Base-by-base conservation (phyloP, 441 rosid species). In the Populus tomentosa region DNA sequence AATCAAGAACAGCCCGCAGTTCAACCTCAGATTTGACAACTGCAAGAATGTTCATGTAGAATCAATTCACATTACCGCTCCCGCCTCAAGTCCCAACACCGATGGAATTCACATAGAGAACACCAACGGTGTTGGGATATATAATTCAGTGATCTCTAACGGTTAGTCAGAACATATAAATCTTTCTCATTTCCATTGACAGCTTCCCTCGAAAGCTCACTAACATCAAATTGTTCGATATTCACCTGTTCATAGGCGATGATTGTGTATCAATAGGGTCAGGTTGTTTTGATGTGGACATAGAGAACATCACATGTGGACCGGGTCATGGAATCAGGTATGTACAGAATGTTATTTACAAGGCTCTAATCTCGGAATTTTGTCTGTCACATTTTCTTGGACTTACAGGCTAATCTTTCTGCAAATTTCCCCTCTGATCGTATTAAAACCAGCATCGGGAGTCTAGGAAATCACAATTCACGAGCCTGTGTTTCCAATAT, bases 251-350 rank as follows among this genome's bases (percentile, higher is more conserved):
- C 11, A 81, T 88, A 40, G 95, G 90, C 71, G 92, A 91, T 62
- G 90, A 89, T 42, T 89, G 95, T 56, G 76, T 88, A 33, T 91
- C 95, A 11, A 86, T 88, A 5, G 95, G 97, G 10, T 78, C 96
- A 42, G 97, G 97, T 50, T 92, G 94, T 73, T 81, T 83, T 73
- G 83, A 88, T 35, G 92, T 95, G n/a, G 92, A 91, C 81, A 88
- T 95, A 26, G 72, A 81, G 71, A 92, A 91, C 83, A 81, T 90
- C 24, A 91, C 94, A 46, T 95, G 98, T 59, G 97, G 97, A 67
- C 99, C 94, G 50, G 85, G 98, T 71, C 99, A 95, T 70, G 99
- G 95, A 80, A 92, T 95, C 76, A 90, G 95, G 98, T 92, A 80
- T 18, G 30, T n/a, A 5, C 42, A 6, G 42, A 38, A 7, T 67